These are phyloP conservation scores for Trichophyton equinum DNA, from an alignment of 2,329 filamentous ascomycete species.

Conservation along the genomic window DNA sequence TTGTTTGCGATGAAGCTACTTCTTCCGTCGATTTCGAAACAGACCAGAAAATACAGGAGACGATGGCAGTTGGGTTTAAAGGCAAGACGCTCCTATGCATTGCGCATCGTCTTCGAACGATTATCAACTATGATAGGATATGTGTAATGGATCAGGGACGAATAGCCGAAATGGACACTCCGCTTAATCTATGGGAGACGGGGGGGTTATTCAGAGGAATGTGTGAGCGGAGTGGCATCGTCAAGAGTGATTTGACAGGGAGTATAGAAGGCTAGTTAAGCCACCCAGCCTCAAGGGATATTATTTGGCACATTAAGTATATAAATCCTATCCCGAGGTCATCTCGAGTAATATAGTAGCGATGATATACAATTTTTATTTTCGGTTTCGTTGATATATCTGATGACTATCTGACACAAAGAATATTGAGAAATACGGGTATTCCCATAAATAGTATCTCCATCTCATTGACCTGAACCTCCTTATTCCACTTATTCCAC, in stretches of 20 bases:
- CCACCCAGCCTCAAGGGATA: no score
- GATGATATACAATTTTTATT: no score
- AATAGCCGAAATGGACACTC: constrained; percentile 78
- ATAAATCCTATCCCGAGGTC: no score
- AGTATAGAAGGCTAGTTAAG: not conserved
- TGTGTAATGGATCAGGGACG: constrained; percentile 86
- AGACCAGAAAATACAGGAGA: constrained; percentile 85
- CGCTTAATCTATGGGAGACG: constrained; percentile 57
- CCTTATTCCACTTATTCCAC: not conserved
- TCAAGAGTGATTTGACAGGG: constrained; percentile 29
- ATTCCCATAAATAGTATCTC: not conserved
- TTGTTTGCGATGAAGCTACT: constrained; percentile 94
- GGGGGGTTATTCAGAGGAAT: constrained; percentile 75
- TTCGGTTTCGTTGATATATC: no score
- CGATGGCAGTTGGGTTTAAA: constrained; percentile 71
- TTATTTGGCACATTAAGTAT: no score
- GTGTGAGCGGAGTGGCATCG: constrained; percentile 78
- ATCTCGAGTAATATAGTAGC: no score
- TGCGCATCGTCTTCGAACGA: constrained; percentile 81
- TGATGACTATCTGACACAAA: no score
- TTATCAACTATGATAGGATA: constrained; percentile 88
- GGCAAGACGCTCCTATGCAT: constrained; percentile 87
- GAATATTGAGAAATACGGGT: no score
- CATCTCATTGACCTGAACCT: not conserved
- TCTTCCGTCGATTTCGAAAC: constrained; percentile 91